phyloP scores from a whole-genome alignment of 768 basidiomycete genomes.

The Galerina sulciceps region DNA sequence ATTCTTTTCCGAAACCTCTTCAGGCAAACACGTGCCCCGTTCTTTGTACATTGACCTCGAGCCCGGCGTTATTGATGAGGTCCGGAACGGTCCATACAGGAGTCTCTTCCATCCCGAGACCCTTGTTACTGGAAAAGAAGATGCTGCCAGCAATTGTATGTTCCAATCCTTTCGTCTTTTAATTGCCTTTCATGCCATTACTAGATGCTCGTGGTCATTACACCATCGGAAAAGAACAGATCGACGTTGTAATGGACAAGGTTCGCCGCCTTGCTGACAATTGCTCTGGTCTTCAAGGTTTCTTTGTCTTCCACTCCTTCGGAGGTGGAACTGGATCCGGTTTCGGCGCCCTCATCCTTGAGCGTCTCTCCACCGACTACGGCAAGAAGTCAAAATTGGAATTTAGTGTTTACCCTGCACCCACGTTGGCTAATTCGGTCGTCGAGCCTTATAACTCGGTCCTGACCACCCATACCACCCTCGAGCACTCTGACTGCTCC shows the following conservation, averaged over 20 bases:
- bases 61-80: conserved; percentile 97
- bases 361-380: conserved; percentile 96
- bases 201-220: conserved; percentile 98
- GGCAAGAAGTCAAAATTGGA: conserved; percentile 99
- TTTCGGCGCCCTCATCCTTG: conserved; percentile 96
- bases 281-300: conserved; percentile 97
- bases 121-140: conserved; percentile 97
- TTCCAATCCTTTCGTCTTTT: conserved; percentile 7
- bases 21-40: conserved; percentile 96
- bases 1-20: conserved; percentile 97
- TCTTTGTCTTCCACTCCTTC: conserved; percentile 99
- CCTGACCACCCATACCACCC: conserved; percentile 96
- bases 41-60: conserved; percentile 98
- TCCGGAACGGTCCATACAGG: conserved; percentile 93
- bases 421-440: conserved; percentile 91
- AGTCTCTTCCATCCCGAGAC: conserved; percentile 99
- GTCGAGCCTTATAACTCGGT: conserved; percentile 99
- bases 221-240: conserved; percentile 97
- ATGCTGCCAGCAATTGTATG: conserved; percentile 98
- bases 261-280: conserved; percentile 96
- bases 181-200: conserved; percentile 2
- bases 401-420: conserved; percentile 97
- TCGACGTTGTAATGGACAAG: conserved; percentile 97
- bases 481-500: conserved; percentile 99
- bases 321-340: conserved; percentile 99